phyloP scores from a whole-genome alignment of 2,329 filamentous ascomycete genomes.

The Diaporthe sp. region DNA sequence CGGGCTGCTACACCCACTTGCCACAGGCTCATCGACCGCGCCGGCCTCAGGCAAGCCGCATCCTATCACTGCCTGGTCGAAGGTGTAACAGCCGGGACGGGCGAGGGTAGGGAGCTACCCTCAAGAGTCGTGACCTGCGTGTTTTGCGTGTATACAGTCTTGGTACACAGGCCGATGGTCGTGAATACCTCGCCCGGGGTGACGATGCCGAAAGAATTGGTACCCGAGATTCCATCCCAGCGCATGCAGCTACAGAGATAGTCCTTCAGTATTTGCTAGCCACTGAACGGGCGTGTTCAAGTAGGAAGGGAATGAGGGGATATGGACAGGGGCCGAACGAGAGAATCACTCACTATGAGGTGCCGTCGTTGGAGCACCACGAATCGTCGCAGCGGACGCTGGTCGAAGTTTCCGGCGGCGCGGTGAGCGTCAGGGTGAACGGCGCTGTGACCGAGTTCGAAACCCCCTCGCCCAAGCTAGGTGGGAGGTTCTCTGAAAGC shows the following conservation, averaged over 20 bases:
- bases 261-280: not conserved
- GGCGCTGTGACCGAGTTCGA: not conserved
- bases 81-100: not conserved
- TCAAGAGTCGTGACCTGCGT: not conserved
- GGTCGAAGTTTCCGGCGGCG: not conserved
- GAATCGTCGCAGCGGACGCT: conserved; percentile 6
- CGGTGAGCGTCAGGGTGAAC: not conserved
- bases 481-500: not conserved
- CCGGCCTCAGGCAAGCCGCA: not conserved
- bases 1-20: not conserved
- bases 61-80: not conserved
- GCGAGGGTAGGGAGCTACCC: no score
- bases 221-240: conserved; percentile 1
- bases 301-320: no score
- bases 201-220: not conserved
- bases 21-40: not conserved
- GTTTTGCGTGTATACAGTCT: not conserved
- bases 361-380: conserved; percentile 13
- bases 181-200: not conserved
- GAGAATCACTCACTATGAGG: conserved; percentile 18
- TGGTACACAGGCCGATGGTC: not conserved
- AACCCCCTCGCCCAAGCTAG: not conserved
- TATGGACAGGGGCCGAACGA: not conserved
- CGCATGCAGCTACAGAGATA: not conserved
- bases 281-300: not conserved